These are phyloP conservation scores for Pharnaceum exiguum DNA, from an alignment of 148 eudicot genomes.

Conservation along the genomic window DNA sequence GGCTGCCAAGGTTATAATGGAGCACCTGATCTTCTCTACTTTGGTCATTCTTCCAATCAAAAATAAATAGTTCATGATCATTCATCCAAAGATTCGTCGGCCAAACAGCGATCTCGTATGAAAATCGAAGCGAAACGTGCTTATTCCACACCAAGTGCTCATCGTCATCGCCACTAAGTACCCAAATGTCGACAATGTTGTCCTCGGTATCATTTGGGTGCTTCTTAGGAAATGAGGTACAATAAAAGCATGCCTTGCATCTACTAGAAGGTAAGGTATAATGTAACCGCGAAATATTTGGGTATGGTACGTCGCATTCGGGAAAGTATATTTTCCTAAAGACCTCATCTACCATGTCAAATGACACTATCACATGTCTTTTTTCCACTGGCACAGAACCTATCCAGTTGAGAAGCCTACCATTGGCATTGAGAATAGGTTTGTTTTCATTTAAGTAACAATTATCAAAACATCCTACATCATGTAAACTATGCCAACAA, in stretches of 20 bases:
- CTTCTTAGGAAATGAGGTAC: background rate
- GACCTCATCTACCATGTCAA: slow-evolving; percentile 1
- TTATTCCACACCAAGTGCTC: background rate
- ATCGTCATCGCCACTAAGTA: background rate
- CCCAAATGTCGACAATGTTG: background rate
- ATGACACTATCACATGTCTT: background rate
- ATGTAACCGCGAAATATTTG: background rate
- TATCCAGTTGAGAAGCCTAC: background rate
- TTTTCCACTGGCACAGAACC: no score
- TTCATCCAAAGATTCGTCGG: slow-evolving; percentile 4
- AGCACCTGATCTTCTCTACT: background rate
- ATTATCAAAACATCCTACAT: background rate
- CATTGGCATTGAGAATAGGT: background rate
- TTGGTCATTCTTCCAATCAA: background rate
- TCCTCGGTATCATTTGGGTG: background rate
- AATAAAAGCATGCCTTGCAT: background rate
- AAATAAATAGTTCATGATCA: background rate
- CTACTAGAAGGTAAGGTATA: background rate
- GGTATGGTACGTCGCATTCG: background rate
- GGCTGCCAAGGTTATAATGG: background rate
- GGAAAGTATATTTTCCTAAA: background rate
- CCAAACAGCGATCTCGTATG: background rate
- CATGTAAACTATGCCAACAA: background rate
- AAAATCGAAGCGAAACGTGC: background rate
- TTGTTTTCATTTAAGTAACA: no score